Conservation (phyloP, 2,329 filamentous ascomycete genomes). For the Colletotrichum musae region DNA sequence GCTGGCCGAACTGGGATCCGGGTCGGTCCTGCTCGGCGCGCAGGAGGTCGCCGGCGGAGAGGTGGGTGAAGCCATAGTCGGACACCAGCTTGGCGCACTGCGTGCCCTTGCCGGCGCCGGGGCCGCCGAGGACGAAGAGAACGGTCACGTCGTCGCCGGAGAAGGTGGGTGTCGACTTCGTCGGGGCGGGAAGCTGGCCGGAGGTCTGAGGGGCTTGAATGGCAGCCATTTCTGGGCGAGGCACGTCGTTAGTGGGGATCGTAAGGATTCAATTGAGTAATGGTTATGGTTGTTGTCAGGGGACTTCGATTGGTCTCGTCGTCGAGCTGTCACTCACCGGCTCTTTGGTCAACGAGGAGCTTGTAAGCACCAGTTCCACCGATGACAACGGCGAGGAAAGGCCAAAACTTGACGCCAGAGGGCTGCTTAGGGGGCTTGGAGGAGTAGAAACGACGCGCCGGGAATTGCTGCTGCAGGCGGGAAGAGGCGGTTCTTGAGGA, state of each 20-base stretch:
- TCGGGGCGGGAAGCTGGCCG: slow-evolving; percentile 62
- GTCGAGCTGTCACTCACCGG: slow-evolving; percentile 55
- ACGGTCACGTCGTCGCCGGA: slow-evolving; percentile 85
- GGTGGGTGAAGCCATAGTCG: slow-evolving; percentile 92
- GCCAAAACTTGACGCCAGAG: slow-evolving; percentile 69
- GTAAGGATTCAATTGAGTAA: not conserved
- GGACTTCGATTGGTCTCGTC: not conserved
- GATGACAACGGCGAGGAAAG: slow-evolving; percentile 66
- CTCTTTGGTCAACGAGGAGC: slow-evolving; percentile 63
- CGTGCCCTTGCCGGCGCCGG: slow-evolving; percentile 96
- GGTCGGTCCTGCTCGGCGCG: slow-evolving; percentile 92
- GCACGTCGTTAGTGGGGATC: slow-evolving; percentile 34
- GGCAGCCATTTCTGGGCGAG: slow-evolving; percentile 56
- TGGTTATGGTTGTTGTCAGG: not conserved
- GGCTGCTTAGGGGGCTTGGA: slow-evolving; percentile 53
- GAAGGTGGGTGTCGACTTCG: slow-evolving; percentile 78
- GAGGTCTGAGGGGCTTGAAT: slow-evolving; percentile 55
- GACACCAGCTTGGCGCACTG: slow-evolving; percentile 91
- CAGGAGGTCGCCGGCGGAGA: slow-evolving; percentile 93
- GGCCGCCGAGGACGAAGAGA: slow-evolving; percentile 95
- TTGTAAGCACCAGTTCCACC: slow-evolving; percentile 65
- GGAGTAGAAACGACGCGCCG: slow-evolving; percentile 57
- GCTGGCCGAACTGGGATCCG: slow-evolving; percentile 88
- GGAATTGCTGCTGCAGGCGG: slow-evolving; percentile 31
- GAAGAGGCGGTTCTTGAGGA: slow-evolving; percentile 11